phyloP scores from a whole-genome alignment of 1,139 yeast genomes.

The Kluyveromyces marxianus region DNA sequence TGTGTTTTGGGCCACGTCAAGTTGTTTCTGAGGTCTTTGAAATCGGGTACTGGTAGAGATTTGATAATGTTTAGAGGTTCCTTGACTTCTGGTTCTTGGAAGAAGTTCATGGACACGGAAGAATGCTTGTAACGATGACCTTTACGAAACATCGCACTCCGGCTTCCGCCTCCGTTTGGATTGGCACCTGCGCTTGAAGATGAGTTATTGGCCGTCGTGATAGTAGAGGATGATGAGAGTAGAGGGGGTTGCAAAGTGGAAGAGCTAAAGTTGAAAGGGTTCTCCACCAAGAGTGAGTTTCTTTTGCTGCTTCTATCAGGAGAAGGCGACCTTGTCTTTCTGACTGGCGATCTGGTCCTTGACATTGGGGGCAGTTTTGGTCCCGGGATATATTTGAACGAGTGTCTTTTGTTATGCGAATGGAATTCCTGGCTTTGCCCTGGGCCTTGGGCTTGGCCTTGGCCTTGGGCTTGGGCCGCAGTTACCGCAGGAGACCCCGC shows the following conservation, averaged over 20 bases:
- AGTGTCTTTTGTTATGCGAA: conserved; percentile 17
- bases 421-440: background rate
- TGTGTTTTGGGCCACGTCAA: conserved; percentile 64
- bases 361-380: conserved; percentile 34
- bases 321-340: conserved; percentile 32
- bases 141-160: conserved; percentile 72
- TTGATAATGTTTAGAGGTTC: conserved; percentile 69
- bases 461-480: too few relatives aligned
- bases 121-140: conserved; percentile 96
- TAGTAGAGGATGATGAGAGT: conserved; percentile 16
- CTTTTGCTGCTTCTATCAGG: conserved; percentile 34
- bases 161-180: conserved; percentile 45
- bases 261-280: conserved; percentile 48
- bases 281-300: conserved; percentile 18
- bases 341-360: conserved; percentile 34
- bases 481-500: too few relatives aligned
- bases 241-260: conserved; percentile 32
- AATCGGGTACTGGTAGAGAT: conserved; percentile 72
- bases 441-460: too few relatives aligned
- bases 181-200: conserved; percentile 1
- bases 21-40: conserved; percentile 52
- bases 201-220: conserved; percentile 7
- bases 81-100: conserved; percentile 81
- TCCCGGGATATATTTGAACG: conserved; percentile 33
- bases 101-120: conserved; percentile 92